phyloP scores from a whole-genome alignment of 2,329 filamentous ascomycete species.

The Plectosphaerella plurivora region DNA sequence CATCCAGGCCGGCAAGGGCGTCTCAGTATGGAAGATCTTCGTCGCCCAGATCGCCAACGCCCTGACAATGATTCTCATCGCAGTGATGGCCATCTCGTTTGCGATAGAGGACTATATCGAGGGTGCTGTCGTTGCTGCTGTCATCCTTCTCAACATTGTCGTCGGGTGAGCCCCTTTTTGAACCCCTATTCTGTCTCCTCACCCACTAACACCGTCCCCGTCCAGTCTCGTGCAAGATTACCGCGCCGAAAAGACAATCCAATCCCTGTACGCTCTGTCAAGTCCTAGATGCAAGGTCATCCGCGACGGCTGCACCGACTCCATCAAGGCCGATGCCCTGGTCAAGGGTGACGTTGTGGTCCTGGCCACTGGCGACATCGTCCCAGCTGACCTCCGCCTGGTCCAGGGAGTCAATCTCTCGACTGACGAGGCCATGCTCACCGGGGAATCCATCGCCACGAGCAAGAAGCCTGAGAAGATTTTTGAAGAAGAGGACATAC shows the following conservation, averaged over 20 bases:
- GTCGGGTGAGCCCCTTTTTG: conserved; percentile 42
- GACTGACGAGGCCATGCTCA: conserved; percentile 71
- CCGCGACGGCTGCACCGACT: conserved; percentile 45
- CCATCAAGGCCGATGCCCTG: conserved; percentile 50
- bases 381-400: conserved; percentile 65
- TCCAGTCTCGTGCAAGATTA: conserved; percentile 55
- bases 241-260: conserved; percentile 57
- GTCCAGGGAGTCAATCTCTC: conserved; percentile 68
- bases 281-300: conserved; percentile 57
- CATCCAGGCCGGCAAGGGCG: conserved; percentile 65
- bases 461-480: conserved; percentile 56
- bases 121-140: conserved; percentile 57
- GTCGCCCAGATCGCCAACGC: conserved; percentile 74
- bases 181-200: background rate
- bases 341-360: conserved; percentile 64
- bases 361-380: conserved; percentile 61
- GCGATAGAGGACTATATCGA: conserved; percentile 62
- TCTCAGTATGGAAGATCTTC: conserved; percentile 72
- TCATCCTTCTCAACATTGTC: conserved; percentile 63
- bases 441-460: conserved; percentile 68
- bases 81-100: conserved; percentile 68
- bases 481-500: conserved; percentile 47
- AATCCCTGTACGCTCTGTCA: conserved; percentile 54
- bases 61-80: conserved; percentile 68
- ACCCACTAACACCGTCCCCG: conserved; percentile 7